Base-by-base conservation (phyloP, 345 rosid genomes). In the Linum lewisii region DNA sequence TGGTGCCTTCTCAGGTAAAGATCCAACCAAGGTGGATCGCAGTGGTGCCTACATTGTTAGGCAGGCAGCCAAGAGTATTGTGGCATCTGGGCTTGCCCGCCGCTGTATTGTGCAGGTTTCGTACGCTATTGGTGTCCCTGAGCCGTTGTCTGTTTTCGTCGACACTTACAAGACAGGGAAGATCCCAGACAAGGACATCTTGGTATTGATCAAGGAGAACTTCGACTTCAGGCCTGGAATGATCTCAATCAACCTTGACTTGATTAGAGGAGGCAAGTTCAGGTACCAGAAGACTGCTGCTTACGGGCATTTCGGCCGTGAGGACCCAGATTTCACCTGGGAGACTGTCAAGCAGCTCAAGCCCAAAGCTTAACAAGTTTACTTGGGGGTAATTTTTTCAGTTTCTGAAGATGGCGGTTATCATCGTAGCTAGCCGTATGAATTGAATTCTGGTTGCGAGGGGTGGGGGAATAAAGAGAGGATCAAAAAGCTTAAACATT, bases 21-120 rank as follows among this genome's bases (percentile, higher is more conserved):
- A 84, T 47, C 89, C 93, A 0, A 86, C 89, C 1, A 83, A 86
- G 78, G 85, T 85, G 65, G 92, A 85, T 68, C 82, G 88, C 20
- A 85, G 88, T 63, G 92, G 88, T 69, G 93, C 93, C n/a, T 85
- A 85, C 49, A 76, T 85, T 23, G 88, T 71, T 26, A 83, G 93
- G 71, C 93, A 81, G 66, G 89, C 89, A 29, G 93, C 93, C 21
- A 86, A 86, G 76, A 83, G 87, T 13, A 82, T 81, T 57, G 93
- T 86, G 16, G 89, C 89, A 23, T 75, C 87, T 3, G 84, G 85
- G 51, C 94, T 83, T 0, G 89, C 94, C 10, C 82, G 94, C 2
- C 87, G 94, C 34, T 86, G 89, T 51, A 66, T 86, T 34, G 87
- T 86, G 59, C 94, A 86, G 75, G 82, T 83, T 20, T 86, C 94